Conservation (phyloP, 2,329 filamentous ascomycete genomes). For the Aspergillus persii region DNA sequence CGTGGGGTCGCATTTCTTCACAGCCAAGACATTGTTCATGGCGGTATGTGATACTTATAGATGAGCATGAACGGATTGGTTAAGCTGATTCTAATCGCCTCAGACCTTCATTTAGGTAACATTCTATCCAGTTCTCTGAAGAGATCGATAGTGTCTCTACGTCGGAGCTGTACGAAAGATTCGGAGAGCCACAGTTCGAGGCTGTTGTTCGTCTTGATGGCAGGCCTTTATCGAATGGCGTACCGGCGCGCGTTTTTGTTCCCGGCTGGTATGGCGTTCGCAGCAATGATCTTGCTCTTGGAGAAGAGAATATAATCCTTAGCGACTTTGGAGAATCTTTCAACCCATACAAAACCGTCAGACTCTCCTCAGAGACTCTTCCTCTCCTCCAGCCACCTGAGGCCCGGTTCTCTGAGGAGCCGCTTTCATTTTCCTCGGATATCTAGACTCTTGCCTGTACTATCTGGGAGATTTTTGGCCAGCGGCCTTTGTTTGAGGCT, state of each 20-base stretch:
- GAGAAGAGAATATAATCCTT: background rate
- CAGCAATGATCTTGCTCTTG: background rate
- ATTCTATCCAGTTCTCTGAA: background rate
- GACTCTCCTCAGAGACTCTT: slow-evolving; percentile 22
- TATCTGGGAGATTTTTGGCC: slow-evolving; percentile 37
- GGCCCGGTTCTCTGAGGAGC: slow-evolving; percentile 30
- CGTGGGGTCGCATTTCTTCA: background rate
- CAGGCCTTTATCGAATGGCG: background rate
- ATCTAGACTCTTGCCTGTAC: slow-evolving; percentile 41
- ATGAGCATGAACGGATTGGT: background rate
- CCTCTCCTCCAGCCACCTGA: slow-evolving; percentile 33
- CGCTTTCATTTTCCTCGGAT: slow-evolving; percentile 37
- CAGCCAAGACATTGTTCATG: background rate
- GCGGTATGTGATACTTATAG: background rate
- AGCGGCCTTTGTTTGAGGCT: slow-evolving; percentile 26
- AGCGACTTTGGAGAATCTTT: background rate
- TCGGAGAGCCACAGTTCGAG: background rate
- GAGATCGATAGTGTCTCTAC: background rate
- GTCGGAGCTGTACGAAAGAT: background rate
- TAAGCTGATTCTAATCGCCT: background rate
- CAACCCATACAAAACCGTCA: background rate
- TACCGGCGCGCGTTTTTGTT: background rate
- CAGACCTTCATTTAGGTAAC: background rate
- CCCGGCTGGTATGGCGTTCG: background rate
- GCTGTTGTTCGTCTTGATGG: background rate